Base-by-base conservation (phyloP, 2,329 filamentous ascomycete genomes). In the Aureobasidium mangrovei region DNA sequence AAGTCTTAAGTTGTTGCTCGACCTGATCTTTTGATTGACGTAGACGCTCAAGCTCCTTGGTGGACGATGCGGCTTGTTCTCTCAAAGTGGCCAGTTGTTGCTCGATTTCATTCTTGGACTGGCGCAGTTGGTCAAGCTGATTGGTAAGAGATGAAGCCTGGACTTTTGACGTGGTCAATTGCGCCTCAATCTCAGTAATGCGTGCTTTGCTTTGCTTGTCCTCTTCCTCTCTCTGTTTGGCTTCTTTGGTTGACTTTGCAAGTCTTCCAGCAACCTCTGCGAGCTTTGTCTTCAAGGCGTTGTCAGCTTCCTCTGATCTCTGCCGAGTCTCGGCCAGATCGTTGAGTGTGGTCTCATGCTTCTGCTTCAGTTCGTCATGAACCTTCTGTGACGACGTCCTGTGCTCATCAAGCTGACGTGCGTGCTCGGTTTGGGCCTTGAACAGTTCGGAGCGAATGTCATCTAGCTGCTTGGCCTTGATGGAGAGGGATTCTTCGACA, bases 241-340 rank as follows among this genome's bases (percentile, higher is more conserved):
- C 38, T 4, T 58, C 49, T 39, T 60, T 56, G 4, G 52, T 28
- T 6, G 52, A 44, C 28, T 53, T 51, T 6, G 57, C 60, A 10
- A 64, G 53, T 26, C 57, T 57, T 12, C 57, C 61, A 9, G 63
- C 61, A n/a, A 64, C 56, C 10, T 61, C 60, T n/a, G 62, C 63
- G 8, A 64, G 56, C 47, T 61, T 64, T 4, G 53, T 45, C 41
- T 64, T 63, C 29, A 59, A 40, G 27, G 57, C 51, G 8, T 10
- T 35, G 26, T 54, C 40, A 12, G 49, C 42, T 27, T 62, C 60
- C 10, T 55, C 47, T 28, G 53, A 53, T 18, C 31, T 36, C 6
- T 54, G 40, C 7, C 38, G 55, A 10, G 43, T 24, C 26, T 7
- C 32, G 7, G 42, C 36, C 9, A 53, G 26, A 10, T 56, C 57